These are phyloP conservation scores for Phytophthora megakarya DNA, from an alignment of 352 stramenopile genomes.

Conservation along the genomic window DNA sequence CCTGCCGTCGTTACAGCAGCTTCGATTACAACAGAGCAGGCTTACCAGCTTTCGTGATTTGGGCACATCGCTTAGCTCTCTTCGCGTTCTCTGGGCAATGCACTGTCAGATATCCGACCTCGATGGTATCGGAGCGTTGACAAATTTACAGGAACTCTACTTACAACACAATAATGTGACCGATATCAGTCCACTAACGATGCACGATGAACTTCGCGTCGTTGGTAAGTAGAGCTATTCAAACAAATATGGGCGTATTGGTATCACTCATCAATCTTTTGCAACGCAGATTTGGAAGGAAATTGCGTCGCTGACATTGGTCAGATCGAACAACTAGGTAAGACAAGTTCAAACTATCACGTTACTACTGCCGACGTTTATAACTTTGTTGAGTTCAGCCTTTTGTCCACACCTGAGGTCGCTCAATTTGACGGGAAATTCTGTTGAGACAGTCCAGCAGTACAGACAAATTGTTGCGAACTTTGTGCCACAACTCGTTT, in stretches of 20 bases:
- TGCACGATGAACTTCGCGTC: slow-evolving; percentile 86
- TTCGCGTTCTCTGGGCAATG: slow-evolving; percentile 70
- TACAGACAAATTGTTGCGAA: slow-evolving; percentile 75
- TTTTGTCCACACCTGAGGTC: slow-evolving; percentile 70
- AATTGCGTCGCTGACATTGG: slow-evolving; percentile 75
- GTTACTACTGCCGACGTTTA: background rate
- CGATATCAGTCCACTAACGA: slow-evolving; percentile 81
- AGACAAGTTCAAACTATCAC: background rate
- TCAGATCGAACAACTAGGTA: slow-evolving; percentile 82
- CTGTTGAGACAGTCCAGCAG: slow-evolving; percentile 53
- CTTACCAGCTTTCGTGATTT: slow-evolving; percentile 83
- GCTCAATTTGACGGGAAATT: slow-evolving; percentile 71
- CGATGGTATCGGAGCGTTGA: slow-evolving; percentile 84
- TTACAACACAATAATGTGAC: slow-evolving; percentile 77
- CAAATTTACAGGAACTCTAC: slow-evolving; percentile 78
- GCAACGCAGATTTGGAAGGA: slow-evolving; percentile 59
- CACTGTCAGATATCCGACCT: slow-evolving; percentile 77
- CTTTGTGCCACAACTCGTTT: slow-evolving; percentile 74
- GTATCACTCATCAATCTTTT: slow-evolving; percentile 2
- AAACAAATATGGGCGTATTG: background rate
- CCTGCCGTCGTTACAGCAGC: slow-evolving; percentile 69
- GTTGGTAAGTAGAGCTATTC: slow-evolving; percentile 45
- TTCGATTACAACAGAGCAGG: slow-evolving; percentile 67
- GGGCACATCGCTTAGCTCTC: slow-evolving; percentile 72
- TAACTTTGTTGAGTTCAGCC: slow-evolving; percentile 26